phyloP scores from a whole-genome alignment of 2,329 filamentous ascomycete species.

The Arthroderma sp. region DNA sequence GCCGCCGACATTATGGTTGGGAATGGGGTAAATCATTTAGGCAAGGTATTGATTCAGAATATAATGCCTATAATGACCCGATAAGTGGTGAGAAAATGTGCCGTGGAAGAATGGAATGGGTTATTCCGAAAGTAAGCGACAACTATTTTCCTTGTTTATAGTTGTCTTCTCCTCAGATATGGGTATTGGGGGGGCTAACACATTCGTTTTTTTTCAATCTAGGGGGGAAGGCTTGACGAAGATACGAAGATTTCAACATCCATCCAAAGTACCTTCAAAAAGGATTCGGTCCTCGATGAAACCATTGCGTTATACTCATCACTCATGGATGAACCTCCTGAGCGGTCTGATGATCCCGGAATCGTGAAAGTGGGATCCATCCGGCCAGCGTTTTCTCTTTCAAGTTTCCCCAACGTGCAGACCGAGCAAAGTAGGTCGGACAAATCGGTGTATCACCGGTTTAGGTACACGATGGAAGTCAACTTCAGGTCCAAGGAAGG shows the following conservation, averaged over 20 bases:
- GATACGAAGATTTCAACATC: not conserved
- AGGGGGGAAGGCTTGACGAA: constrained; percentile 3
- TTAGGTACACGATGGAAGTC: constrained; percentile 3
- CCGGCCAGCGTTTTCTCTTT: not conserved
- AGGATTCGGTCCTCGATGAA: not conserved
- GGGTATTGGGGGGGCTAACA: no score
- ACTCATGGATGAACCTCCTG: constrained; percentile 1
- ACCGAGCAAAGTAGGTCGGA: not conserved
- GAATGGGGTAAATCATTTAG: constrained; percentile 3
- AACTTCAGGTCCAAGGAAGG: constrained; percentile 4
- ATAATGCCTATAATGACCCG: constrained; percentile 1
- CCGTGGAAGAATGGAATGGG: constrained; percentile 5
- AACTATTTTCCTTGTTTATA: not conserved
- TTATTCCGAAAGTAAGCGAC: constrained; percentile 7
- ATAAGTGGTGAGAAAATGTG: constrained; percentile 5
- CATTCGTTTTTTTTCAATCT: not conserved
- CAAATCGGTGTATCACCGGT: not conserved
- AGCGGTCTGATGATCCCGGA: not conserved
- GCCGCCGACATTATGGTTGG: constrained; percentile 9
- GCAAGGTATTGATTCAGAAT: constrained; percentile 6
- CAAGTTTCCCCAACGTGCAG: constrained; percentile 2
- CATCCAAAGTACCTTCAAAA: constrained; percentile 4
- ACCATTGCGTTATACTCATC: constrained; percentile 3
- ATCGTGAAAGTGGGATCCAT: constrained; percentile 1
- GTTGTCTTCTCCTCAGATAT: not conserved